Conservation (phyloP, 768 basidiomycete species). For the Boletus tylopilopsis region DNA sequence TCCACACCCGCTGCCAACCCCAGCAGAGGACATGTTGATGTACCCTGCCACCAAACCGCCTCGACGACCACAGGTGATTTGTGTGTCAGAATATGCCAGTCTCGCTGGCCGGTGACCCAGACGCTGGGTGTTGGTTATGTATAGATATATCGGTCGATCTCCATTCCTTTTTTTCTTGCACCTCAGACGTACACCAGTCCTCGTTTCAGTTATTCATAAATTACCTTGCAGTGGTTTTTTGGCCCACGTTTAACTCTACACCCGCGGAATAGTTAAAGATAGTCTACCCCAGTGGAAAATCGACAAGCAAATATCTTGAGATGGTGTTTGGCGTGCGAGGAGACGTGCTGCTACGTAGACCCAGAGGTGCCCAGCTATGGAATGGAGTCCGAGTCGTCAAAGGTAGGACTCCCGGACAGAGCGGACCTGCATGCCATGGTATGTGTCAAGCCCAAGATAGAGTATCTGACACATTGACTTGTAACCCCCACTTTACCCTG, state of each 20-base stretch:
- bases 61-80: conserved; percentile 10
- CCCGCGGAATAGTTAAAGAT: too few relatives aligned
- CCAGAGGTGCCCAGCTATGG: too few relatives aligned
- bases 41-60: conserved; percentile 11
- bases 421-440: too few relatives aligned
- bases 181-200: background rate
- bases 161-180: background rate
- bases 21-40: conserved; percentile 48
- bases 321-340: too few relatives aligned
- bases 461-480: too few relatives aligned
- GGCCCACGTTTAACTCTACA: background rate
- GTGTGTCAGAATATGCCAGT: conserved; percentile 29
- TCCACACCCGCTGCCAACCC: conserved; percentile 54
- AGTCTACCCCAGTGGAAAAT: too few relatives aligned
- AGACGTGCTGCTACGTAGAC: too few relatives aligned
- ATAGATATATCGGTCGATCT: conserved; percentile 1
- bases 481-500: too few relatives aligned
- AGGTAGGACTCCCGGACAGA: too few relatives aligned
- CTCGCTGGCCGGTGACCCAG: conserved; percentile 28
- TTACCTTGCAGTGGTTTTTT: conserved; percentile 5
- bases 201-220: conserved; percentile 28
- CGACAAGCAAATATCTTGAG: too few relatives aligned
- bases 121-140: background rate
- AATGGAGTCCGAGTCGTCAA: too few relatives aligned
- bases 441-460: too few relatives aligned